Conservation (phyloP, 345 rosid genomes). For the Eucalyptus coolabah region DNA sequence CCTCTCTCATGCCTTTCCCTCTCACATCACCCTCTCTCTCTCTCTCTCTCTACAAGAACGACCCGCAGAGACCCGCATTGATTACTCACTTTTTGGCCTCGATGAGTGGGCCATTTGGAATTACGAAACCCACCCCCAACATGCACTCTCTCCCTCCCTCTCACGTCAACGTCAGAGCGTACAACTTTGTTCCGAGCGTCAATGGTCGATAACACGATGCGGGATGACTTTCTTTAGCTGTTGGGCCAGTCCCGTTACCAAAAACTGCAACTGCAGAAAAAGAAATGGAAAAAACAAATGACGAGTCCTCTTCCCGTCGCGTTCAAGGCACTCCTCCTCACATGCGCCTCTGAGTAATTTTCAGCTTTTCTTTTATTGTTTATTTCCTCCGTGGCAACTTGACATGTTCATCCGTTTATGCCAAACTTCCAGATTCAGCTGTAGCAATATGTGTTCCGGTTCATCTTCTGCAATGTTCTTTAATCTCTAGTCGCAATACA, state of each 20-base stretch:
- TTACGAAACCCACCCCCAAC: neutral
- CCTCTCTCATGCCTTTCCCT: neutral
- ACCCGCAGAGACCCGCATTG: neutral
- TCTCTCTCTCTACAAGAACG: neutral
- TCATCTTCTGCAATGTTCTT: neutral
- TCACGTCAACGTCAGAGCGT: slow-evolving; percentile 9
- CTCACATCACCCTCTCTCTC: slow-evolving; percentile 10
- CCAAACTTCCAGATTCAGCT: neutral
- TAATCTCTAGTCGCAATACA: neutral
- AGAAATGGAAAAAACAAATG: neutral
- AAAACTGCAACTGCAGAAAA: neutral
- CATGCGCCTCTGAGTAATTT: neutral
- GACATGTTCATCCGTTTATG: neutral
- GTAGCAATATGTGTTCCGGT: neutral
- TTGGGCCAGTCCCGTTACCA: neutral
- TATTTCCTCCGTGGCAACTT: neutral
- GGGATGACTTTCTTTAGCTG: neutral
- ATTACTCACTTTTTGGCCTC: slow-evolving; percentile 6
- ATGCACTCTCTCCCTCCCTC: neutral
- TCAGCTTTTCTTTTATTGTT: neutral
- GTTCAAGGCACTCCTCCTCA: neutral
- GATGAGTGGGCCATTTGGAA: slow-evolving; percentile 10
- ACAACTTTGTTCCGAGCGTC: slow-evolving; percentile 11
- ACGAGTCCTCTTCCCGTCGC: neutral
- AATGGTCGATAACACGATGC: neutral